phyloP scores from a whole-genome alignment of 2,329 filamentous ascomycete genomes.

The Aureobasidium sp. region DNA sequence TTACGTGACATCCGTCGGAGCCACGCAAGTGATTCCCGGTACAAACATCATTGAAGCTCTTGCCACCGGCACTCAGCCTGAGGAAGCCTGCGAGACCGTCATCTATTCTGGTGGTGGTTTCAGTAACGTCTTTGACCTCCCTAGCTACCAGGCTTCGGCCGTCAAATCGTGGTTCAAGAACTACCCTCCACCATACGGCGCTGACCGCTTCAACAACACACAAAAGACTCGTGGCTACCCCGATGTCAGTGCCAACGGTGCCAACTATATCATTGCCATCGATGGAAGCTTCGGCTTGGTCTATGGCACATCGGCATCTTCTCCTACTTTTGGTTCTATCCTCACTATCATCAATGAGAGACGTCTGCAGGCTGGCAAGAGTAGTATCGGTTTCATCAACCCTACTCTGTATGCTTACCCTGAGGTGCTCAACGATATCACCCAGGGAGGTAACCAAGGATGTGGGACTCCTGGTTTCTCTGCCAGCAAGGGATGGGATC shows the following conservation, averaged over 20 bases:
- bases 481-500: conserved; percentile 26
- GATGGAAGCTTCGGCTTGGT: conserved; percentile 35
- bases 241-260: conserved; percentile 27
- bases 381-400: conserved; percentile 34
- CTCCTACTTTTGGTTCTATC: conserved; percentile 41
- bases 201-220: conserved; percentile 39
- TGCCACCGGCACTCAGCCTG: conserved; percentile 23
- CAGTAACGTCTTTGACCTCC: conserved; percentile 40
- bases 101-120: conserved; percentile 42
- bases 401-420: conserved; percentile 37
- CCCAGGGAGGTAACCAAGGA: conserved; percentile 29
- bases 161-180: conserved; percentile 33
- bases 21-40: conserved; percentile 37
- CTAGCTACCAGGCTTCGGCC: conserved; percentile 38
- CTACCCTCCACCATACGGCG: conserved; percentile 33
- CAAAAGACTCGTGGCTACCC: conserved; percentile 39
- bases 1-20: conserved; percentile 45
- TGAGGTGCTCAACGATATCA: conserved; percentile 31
- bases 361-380: conserved; percentile 28
- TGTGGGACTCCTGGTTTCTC: conserved; percentile 28
- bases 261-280: conserved; percentile 28
- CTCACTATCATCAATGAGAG: conserved; percentile 39
- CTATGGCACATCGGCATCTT: conserved; percentile 44
- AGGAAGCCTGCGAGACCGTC: conserved; percentile 39
- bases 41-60: conserved; percentile 28